Conservation (phyloP, 2,329 filamentous ascomycete genomes). For the Fusarium sp. region DNA sequence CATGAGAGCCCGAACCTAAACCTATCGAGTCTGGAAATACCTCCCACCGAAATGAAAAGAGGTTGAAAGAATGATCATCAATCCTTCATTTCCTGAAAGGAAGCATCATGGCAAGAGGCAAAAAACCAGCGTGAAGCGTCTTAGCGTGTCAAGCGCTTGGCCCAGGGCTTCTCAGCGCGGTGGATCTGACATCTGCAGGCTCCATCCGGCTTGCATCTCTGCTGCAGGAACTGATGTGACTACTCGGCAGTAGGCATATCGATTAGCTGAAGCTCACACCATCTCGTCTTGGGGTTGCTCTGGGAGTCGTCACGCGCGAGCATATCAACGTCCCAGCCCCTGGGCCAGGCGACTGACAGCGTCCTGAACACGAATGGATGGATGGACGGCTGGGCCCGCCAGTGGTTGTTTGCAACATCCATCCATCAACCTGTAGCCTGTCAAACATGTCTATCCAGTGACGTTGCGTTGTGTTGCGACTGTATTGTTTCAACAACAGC, state of each 20-base stretch:
- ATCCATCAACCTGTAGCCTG: constrained; percentile 13
- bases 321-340: constrained; percentile 25
- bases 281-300: constrained; percentile 16
- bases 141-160: constrained; percentile 31
- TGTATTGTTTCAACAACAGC: constrained; percentile 22
- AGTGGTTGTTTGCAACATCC: constrained; percentile 17
- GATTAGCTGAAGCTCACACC: constrained; percentile 39
- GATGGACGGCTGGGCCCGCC: constrained; percentile 31
- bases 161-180: constrained; percentile 26
- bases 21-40: constrained; percentile 24
- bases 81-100: constrained; percentile 12
- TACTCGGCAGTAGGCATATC: constrained; percentile 23
- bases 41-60: constrained; percentile 21
- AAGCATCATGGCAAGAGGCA: constrained; percentile 24
- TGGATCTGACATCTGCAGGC: constrained; percentile 42
- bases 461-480: constrained; percentile 15
- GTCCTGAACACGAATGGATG: constrained; percentile 18
- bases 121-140: constrained; percentile 27
- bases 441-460: constrained; percentile 32
- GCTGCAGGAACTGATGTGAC: constrained; percentile 40
- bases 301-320: constrained; percentile 29
- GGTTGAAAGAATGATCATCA: constrained; percentile 19
- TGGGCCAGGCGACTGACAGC: constrained; percentile 7
- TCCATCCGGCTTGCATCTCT: constrained; percentile 38
- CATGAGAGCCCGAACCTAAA: constrained; percentile 17